Evolutionary conservation across 306 rosid species (phyloP), one percentile per base, ranked within the genome.

Genomic region (Styphnolobium japonicum): DNA sequence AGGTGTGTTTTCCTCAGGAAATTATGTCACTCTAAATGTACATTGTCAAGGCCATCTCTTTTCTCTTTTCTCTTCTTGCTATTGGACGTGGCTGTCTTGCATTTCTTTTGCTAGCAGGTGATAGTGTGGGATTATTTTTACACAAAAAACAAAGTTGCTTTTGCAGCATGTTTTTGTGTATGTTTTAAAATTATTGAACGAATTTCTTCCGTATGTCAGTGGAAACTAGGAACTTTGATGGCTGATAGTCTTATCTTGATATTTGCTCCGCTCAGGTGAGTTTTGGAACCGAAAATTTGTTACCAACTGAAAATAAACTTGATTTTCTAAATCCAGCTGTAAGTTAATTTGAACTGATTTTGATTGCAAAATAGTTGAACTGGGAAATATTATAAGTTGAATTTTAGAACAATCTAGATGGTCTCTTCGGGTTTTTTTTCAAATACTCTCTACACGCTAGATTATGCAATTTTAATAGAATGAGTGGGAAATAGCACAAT

Each of bases 1-100:
- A 95, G 97, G 98, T 94, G 56, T n/a, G 85, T 79, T 37, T 65
- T 64, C 4, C 42, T 29, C 22, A 21, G 6, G 22, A 34, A 63
- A 12, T 62, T n/a, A n/a, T 36, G 58, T 55, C 57, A 15, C 70
- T 29, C 19, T 33, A 48, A 34, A 15, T 19, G 5, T 25, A 43
- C 45, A 37, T 34, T 33, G 34, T 14, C 16, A 39, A 25, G 12
- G 42, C 40, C 12, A 5, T 52, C 18, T 57, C 39, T 19, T 29
- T 19, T 19, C 11, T 8, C 27, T 55, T 73, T 46, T 9, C 14
- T 48, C 33, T 76, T 27, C 49, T n/a, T 14, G 37, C 23, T 9
- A 62, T 14, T 34, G 51, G n/a, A 65, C 23, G 14, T 7, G 43
- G 8, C 61, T 27, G 19, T 16, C 49, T 7, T 73, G 27, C 7